Base-by-base conservation (phyloP, 306 rosid species). In the Ormosia emarginata region DNA sequence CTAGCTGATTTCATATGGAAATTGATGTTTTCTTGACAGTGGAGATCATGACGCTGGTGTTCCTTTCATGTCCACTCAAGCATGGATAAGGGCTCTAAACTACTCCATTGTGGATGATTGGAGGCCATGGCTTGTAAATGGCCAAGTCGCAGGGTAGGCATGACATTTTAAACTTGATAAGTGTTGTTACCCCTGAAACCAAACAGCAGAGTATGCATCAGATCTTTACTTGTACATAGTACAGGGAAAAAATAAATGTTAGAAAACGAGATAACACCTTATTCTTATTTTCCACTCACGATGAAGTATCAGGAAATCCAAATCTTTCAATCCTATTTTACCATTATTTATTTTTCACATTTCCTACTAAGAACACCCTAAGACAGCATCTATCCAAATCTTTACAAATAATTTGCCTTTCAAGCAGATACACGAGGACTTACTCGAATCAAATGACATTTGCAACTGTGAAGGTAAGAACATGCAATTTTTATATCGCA, bases 71-170 rank as follows among this genome's bases (percentile, higher is more conserved):
- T 80, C 92, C 7, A 91, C 92, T 32, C 89, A 72, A 68, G 80
- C 50, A 1, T 91, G 90, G 92, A 91, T 89, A 55, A 89, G 87
- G 73, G 74, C 80, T 64, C 82, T 87, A 14, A 91, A 89, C 74
- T 82, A 85, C 71, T 70, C 84, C 55, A 78, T 89, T 29, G 64
- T 84, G 2, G 78, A 67, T 65, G 83, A 58, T 4, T 85, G 89
- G 92, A 84, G 90, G 70, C 85, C 86, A 15, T 84, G 88, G 94
- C 43, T 80, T 39, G 76, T 85, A 6, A 66, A 82, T 29, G 84
- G 8, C 30, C 87, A 87, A 85, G 82, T 87, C 14, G 90, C 79
- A 11, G 89, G 92, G 94, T 89, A 82, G 3, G 74, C 50, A 73
- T 74, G 29, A 30, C 39, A 77, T 11, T 61, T 75, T 47, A 44